These are phyloP conservation scores for Plantago major DNA, from an alignment of 257 asterid species.

Conservation along the genomic window DNA sequence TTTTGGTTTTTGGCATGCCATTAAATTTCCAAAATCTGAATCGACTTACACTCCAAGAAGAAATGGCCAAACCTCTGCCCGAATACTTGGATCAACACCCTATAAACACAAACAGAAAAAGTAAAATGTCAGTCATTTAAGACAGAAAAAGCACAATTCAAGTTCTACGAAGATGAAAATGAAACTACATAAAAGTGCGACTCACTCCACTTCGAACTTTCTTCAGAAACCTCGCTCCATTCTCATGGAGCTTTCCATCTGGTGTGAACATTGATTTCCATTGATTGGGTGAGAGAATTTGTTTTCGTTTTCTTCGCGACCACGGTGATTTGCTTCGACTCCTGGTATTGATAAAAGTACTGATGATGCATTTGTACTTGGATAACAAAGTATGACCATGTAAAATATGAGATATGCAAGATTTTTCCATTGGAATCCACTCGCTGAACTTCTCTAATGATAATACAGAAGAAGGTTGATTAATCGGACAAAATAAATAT, in stretches of 20 bases:
- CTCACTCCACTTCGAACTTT: slow-evolving; percentile 97
- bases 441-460: too few species aligned
- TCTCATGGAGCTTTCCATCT: slow-evolving; percentile 76
- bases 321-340: slow-evolving; percentile 86
- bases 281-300: slow-evolving; percentile 59
- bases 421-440: neutral
- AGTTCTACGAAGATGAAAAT: neutral
- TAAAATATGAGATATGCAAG: neutral
- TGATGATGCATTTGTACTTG: neutral
- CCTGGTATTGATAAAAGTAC: slow-evolving; percentile 33
- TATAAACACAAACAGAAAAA: slow-evolving; percentile 27
- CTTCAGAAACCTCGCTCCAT: slow-evolving; percentile 74
- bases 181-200: slow-evolving; percentile 17
- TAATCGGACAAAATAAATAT: neutral
- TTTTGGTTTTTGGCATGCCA: too few species aligned
- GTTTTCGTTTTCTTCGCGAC: slow-evolving; percentile 86
- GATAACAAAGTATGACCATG: neutral
- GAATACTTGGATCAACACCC: slow-evolving; percentile 88
- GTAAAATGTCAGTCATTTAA: neutral
- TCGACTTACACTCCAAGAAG: slow-evolving; percentile 93
- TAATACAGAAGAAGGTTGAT: too few species aligned
- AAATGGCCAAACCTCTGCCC: slow-evolving; percentile 93
- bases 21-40: neutral
- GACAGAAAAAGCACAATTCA: neutral
- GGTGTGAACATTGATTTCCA: slow-evolving; percentile 73